Evolutionary conservation across 495 filamentous ascomycete genomes (phyloP).

Genomic region (Parmelia sp.): DNA sequence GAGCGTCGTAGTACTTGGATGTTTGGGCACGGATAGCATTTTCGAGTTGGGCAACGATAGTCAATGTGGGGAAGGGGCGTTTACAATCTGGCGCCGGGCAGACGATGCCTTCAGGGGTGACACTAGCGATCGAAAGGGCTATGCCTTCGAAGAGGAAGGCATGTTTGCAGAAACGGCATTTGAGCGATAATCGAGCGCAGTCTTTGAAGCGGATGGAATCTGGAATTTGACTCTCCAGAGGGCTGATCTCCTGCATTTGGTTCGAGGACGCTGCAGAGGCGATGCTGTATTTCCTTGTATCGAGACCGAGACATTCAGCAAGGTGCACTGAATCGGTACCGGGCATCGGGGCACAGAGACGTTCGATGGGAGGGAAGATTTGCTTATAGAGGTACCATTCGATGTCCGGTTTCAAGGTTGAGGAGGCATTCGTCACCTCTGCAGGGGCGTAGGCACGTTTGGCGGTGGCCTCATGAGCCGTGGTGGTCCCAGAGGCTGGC

Average conservation of each 20-base stretch:
- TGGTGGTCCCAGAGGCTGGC: slow-evolving; percentile 56
- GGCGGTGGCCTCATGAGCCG: slow-evolving; percentile 55
- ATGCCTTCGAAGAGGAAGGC: slow-evolving; percentile 71
- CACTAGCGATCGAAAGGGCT: slow-evolving; percentile 45
- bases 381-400: slow-evolving; percentile 98
- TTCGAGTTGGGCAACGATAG: slow-evolving; percentile 80
- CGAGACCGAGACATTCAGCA: slow-evolving; percentile 88
- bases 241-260: slow-evolving; percentile 61
- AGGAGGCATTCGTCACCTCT: slow-evolving; percentile 72
- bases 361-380: slow-evolving; percentile 96
- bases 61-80: slow-evolving; percentile 59
- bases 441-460: slow-evolving; percentile 83
- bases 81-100: slow-evolving; percentile 60
- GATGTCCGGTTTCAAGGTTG: slow-evolving; percentile 72
- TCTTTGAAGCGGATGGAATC: slow-evolving; percentile 76
- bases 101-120: slow-evolving; percentile 64
- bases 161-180: slow-evolving; percentile 73
- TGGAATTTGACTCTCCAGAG: slow-evolving; percentile 88
- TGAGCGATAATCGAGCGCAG: slow-evolving; percentile 64
- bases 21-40: slow-evolving; percentile 69
- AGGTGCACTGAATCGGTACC: slow-evolving; percentile 84
- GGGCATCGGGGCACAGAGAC: slow-evolving; percentile 89
- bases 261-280: slow-evolving; percentile 45
- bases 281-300: slow-evolving; percentile 78
- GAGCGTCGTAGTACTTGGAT: slow-evolving; percentile 83